Conservation (phyloP, 805 yeast species). For the Yamadazyma olivae region DNA sequence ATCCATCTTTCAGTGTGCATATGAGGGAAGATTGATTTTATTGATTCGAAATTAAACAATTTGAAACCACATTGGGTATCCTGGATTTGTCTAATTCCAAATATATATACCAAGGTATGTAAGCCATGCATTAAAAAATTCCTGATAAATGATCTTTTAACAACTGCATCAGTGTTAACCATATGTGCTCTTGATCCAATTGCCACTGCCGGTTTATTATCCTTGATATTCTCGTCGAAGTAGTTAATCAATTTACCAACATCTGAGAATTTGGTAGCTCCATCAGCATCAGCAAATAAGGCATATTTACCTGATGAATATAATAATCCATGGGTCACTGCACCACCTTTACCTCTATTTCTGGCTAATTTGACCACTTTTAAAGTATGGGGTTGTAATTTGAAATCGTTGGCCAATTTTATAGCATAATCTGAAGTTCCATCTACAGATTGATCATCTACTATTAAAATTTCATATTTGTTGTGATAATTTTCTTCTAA, state of each 20-base stretch:
- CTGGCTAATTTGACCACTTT: conserved; percentile 66
- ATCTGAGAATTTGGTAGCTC: conserved; percentile 84
- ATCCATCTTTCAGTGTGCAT: conserved; percentile 99
- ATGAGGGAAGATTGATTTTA: conserved; percentile 68
- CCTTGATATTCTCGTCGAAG: conserved; percentile 57
- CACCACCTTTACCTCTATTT: conserved; percentile 88
- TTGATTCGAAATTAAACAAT: conserved; percentile 73
- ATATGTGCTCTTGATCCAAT: conserved; percentile 96
- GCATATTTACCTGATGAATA: conserved; percentile 68
- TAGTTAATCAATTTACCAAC: conserved; percentile 47
- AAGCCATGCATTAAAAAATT: conserved; percentile 91
- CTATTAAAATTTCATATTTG: conserved; percentile 73
- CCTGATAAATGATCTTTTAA: conserved; percentile 83
- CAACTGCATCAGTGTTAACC: conserved; percentile 95
- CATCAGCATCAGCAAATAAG: conserved; percentile 96
- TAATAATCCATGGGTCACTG: conserved; percentile 89
- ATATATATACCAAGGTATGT: conserved; percentile 79
- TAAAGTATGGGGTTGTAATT: conserved; percentile 54
- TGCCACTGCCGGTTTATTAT: conserved; percentile 54
- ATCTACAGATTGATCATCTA: conserved; percentile 91
- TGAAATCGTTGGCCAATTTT: conserved; percentile 48
- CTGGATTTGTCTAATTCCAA: conserved; percentile 81
- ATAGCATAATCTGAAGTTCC: conserved; percentile 74
- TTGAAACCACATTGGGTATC: conserved; percentile 99
- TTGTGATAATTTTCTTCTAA: conserved; percentile 35